Conservation (phyloP, 257 asterid species). For the Perilla frutescens region DNA sequence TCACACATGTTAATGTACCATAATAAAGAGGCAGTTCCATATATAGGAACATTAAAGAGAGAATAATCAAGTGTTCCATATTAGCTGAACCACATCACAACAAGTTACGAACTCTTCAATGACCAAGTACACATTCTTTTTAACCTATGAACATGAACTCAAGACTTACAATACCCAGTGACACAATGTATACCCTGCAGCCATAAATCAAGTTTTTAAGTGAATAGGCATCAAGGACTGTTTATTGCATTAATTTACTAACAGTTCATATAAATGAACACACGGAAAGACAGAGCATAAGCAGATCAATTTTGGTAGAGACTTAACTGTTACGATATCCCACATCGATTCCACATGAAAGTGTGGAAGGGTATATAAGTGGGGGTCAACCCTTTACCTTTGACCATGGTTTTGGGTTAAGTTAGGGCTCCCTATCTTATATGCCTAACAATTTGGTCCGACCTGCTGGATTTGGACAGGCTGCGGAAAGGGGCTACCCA, state of each 20-base stretch:
- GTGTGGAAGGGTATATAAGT: no score
- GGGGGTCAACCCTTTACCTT: no score
- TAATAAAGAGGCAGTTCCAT: constrained; percentile 13
- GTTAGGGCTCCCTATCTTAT: no score
- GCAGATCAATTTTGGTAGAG: constrained; percentile 20
- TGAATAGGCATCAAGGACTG: not conserved
- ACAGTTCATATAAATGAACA: not conserved
- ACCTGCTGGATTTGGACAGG: no score
- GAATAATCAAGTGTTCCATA: not conserved
- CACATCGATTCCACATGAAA: no score
- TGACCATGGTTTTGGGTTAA: no score
- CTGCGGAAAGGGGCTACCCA: no score
- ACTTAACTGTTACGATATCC: no score
- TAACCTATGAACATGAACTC: constrained; percentile 4
- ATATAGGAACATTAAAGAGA: not conserved
- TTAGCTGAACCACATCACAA: constrained; percentile 30
- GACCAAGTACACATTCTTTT: constrained; percentile 8
- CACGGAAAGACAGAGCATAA: constrained; percentile 12
- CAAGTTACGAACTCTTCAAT: constrained; percentile 26
- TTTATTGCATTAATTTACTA: not conserved
- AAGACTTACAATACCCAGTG: constrained; percentile 23
- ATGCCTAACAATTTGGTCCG: no score
- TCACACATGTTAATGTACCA: not conserved
- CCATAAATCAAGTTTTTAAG: constrained; percentile 16
- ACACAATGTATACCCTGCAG: not conserved